phyloP scores from a whole-genome alignment of 2,329 filamentous ascomycete genomes.

The Mollisia scopiformis region DNA sequence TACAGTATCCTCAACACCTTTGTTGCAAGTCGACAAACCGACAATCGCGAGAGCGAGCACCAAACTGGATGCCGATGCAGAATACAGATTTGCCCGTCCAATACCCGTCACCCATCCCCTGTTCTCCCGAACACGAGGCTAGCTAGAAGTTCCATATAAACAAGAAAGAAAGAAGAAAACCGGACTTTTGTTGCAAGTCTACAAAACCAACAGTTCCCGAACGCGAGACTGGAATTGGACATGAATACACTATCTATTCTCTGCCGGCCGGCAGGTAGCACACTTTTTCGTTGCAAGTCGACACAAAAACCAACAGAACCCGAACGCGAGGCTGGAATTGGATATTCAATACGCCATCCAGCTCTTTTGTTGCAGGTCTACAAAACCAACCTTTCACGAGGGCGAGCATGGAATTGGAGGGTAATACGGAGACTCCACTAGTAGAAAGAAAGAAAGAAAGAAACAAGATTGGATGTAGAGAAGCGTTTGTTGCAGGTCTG shows the following conservation, averaged over 20 bases:
- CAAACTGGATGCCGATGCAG: too few species aligned
- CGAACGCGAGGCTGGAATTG: too few species aligned
- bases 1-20: too few species aligned
- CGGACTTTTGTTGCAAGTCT: background rate
- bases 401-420: background rate
- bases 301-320: background rate
- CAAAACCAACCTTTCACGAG: background rate
- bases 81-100: too few species aligned
- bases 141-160: too few species aligned
- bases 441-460: background rate
- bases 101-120: background rate
- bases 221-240: background rate
- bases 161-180: too few species aligned
- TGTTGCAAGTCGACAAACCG: too few species aligned
- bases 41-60: too few species aligned
- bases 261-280: too few species aligned
- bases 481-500: background rate
- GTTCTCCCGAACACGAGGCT: too few species aligned
- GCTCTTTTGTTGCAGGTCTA: background rate
- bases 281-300: background rate
- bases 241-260: background rate
- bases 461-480: too few species aligned
- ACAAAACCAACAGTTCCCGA: background rate
- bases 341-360: background rate
- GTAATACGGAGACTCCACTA: background rate